These are phyloP conservation scores for Aegilops umbellulata DNA, from an alignment of 176 grass and related monocot species.

Conservation along the genomic window DNA sequence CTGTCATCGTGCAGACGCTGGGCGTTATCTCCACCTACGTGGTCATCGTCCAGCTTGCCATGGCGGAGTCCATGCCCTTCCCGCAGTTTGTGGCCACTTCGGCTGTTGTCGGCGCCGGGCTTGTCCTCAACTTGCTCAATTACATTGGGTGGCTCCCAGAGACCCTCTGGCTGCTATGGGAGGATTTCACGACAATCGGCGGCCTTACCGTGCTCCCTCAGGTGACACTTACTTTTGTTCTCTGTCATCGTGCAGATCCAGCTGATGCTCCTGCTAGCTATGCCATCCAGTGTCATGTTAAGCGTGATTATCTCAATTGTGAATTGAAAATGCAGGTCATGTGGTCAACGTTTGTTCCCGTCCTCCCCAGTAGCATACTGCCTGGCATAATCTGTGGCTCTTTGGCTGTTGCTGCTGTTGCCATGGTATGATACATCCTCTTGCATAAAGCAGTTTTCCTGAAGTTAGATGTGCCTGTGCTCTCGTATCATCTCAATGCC, in stretches of 20 bases:
- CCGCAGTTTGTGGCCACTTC: slow-evolving; percentile 71
- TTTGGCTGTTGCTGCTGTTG: slow-evolving; percentile 61
- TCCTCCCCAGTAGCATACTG: slow-evolving; percentile 80
- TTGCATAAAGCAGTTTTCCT: slow-evolving; percentile 9
- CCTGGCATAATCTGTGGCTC: slow-evolving; percentile 66
- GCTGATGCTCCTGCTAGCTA: neutral
- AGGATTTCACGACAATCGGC: slow-evolving; percentile 85
- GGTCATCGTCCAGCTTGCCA: slow-evolving; percentile 81
- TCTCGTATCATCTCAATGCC: neutral
- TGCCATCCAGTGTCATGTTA: neutral
- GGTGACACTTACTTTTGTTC: slow-evolving; percentile 29
- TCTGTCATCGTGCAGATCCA: neutral
- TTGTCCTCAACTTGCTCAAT: slow-evolving; percentile 84
- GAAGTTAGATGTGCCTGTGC: neutral
- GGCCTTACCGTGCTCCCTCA: slow-evolving; percentile 88
- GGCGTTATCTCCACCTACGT: slow-evolving; percentile 81
- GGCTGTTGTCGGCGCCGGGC: slow-evolving; percentile 53
- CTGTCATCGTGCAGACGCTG: slow-evolving; percentile 74
- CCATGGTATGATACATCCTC: slow-evolving; percentile 48
- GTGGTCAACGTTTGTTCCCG: slow-evolving; percentile 98
- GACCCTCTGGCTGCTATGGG: slow-evolving; percentile 71
- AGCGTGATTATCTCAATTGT: neutral
- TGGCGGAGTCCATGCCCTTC: slow-evolving; percentile 78
- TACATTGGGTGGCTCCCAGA: slow-evolving; percentile 69
- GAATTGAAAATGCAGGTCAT: slow-evolving; percentile 64